phyloP scores from a whole-genome alignment of 305 asterid genomes.

The Striga hermonthica region DNA sequence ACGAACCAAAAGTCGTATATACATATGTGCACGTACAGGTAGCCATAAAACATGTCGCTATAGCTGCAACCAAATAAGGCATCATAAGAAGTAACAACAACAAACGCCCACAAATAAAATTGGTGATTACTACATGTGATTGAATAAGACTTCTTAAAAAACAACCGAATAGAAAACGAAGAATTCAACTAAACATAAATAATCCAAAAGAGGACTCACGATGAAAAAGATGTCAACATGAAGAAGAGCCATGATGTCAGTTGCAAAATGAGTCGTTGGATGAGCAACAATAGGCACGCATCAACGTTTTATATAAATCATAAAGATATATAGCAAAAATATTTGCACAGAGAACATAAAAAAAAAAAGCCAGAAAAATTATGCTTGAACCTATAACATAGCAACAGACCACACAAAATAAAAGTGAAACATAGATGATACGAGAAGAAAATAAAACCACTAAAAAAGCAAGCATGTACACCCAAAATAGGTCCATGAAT shows the following conservation, averaged over 20 bases:
- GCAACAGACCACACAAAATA: slow-evolving; percentile 9
- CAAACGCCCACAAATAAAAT: too few species aligned
- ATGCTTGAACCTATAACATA: slow-evolving; percentile 14
- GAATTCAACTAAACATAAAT: too few species aligned
- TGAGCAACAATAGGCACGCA: slow-evolving; percentile 67
- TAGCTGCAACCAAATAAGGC: too few species aligned
- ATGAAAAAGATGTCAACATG: too few species aligned
- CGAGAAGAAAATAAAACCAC: background rate
- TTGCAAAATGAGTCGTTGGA: slow-evolving; percentile 86
- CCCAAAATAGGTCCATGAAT: background rate
- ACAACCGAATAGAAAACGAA: too few species aligned
- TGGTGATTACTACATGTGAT: too few species aligned
- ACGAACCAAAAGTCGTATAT: too few species aligned
- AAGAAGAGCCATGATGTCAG: slow-evolving; percentile 92
- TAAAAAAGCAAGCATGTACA: background rate
- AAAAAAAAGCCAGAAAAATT: slow-evolving; percentile 26
- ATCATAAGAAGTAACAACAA: too few species aligned
- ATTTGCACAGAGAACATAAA: slow-evolving; percentile 21
- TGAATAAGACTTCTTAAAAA: too few species aligned
- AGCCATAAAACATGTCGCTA: too few species aligned
- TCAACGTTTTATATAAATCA: slow-evolving; percentile 62
- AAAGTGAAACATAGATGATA: background rate
- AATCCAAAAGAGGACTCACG: too few species aligned
- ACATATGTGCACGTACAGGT: too few species aligned
- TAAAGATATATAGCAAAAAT: slow-evolving; percentile 23